phyloP scores from a whole-genome alignment of 176 grass and related monocot species.

The Raddia guianensis region DNA sequence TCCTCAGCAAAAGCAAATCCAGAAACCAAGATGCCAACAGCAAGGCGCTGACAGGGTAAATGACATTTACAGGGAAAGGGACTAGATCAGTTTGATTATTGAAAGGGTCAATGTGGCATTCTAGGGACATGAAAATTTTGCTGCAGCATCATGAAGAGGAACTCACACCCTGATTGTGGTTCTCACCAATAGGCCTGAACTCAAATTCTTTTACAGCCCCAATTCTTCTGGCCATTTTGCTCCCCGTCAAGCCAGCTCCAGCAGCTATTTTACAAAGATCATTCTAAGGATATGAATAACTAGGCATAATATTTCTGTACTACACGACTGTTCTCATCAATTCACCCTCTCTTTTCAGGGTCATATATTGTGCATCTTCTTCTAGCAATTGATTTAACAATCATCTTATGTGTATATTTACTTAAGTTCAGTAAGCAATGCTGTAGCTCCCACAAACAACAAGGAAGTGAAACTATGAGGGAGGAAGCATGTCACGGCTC shows the following conservation, averaged over 20 bases:
- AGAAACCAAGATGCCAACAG: conserved; percentile 81
- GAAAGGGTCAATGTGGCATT: conserved; percentile 20
- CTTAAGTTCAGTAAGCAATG: background rate
- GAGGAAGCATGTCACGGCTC: no score
- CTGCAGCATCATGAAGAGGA: conserved; percentile 10
- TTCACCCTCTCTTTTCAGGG: background rate
- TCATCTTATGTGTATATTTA: background rate
- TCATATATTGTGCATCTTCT: background rate
- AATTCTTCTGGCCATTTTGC: conserved; percentile 92
- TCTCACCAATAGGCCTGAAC: conserved; percentile 90
- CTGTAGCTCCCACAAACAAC: background rate
- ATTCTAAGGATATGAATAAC: conserved; percentile 23
- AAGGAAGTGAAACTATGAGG: background rate
- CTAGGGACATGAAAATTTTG: conserved; percentile 18
- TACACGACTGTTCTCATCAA: background rate
- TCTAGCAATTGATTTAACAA: background rate
- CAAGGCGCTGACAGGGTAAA: conserved; percentile 69
- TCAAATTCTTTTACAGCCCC: conserved; percentile 91
- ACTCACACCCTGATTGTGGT: conserved; percentile 98
- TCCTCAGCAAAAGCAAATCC: conserved; percentile 94
- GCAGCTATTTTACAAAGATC: conserved; percentile 61
- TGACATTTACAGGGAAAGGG: conserved; percentile 24
- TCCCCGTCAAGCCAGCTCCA: conserved; percentile 92
- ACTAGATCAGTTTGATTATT: conserved; percentile 22
- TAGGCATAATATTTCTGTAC: background rate